These are phyloP conservation scores for Globisporangium cystogenes DNA, from an alignment of 352 stramenopile species.

Conservation along the genomic window DNA sequence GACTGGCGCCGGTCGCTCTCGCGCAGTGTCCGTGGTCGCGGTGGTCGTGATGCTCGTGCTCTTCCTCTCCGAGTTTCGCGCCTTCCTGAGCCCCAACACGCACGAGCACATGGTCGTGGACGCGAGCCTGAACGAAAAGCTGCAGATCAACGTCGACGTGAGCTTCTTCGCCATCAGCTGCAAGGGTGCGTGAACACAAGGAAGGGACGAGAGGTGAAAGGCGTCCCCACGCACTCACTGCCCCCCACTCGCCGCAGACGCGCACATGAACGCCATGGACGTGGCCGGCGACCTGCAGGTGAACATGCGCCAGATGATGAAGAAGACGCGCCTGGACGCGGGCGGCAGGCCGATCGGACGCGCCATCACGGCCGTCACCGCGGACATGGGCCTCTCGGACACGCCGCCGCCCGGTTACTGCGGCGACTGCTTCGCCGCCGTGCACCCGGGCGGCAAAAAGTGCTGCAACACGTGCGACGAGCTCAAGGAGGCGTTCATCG, in stretches of 20 bases:
- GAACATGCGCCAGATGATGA: slow-evolving; percentile 94
- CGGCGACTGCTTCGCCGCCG: slow-evolving; percentile 92
- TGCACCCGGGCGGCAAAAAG: slow-evolving; percentile 53
- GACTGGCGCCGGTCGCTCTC: not conserved
- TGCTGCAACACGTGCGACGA: slow-evolving; percentile 86
- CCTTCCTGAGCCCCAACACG: slow-evolving; percentile 75
- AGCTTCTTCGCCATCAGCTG: slow-evolving; percentile 97
- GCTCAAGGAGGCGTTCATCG: slow-evolving; percentile 80
- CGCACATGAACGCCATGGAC: slow-evolving; percentile 98
- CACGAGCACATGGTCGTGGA: slow-evolving; percentile 96
- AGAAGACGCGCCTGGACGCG: slow-evolving; percentile 88
- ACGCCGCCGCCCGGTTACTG: slow-evolving; percentile 88
- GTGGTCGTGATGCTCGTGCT: slow-evolving; percentile 88
- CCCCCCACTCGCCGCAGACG: no score
- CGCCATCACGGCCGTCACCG: slow-evolving; percentile 29
- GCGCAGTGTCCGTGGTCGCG: slow-evolving; percentile 74
- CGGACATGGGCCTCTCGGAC: slow-evolving; percentile 27
- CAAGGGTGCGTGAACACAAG: slow-evolving; percentile 37
- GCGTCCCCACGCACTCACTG: no score
- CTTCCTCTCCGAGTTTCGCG: slow-evolving; percentile 86
- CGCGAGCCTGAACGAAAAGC: slow-evolving; percentile 91
- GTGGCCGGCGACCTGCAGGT: slow-evolving; percentile 97
- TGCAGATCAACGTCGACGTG: slow-evolving; percentile 97
- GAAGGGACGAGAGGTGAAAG: no score
- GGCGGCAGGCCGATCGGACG: slow-evolving; percentile 64